Conservation (phyloP, 2,329 filamentous ascomycete genomes). For the Huntiella bhutanensis region DNA sequence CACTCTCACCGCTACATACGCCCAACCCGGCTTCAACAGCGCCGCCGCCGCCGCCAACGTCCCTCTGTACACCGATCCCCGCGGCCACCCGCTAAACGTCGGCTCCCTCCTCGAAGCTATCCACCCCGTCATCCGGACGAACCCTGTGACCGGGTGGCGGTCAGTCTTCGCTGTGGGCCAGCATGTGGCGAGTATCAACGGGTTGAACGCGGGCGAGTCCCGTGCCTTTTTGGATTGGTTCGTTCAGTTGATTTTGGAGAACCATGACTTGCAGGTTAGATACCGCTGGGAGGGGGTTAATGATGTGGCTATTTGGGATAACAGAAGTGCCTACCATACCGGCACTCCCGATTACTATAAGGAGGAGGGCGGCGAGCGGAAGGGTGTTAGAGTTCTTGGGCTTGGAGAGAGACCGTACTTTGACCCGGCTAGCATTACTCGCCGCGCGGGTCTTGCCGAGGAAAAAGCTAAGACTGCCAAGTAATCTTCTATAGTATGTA, state of each 20-base stretch:
- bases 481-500: too few species aligned
- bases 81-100: constrained; percentile 32
- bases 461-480: not conserved
- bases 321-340: constrained; percentile 34
- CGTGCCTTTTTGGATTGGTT: constrained; percentile 32
- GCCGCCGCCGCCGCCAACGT: constrained; percentile 27
- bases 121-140: constrained; percentile 37
- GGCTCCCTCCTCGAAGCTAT: constrained; percentile 28
- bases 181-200: constrained; percentile 32
- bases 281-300: constrained; percentile 25
- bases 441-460: constrained; percentile 12
- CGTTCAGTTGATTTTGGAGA: constrained; percentile 29
- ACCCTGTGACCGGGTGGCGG: constrained; percentile 40
- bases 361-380: constrained; percentile 25
- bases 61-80: constrained; percentile 25
- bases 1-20: constrained; percentile 34
- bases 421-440: constrained; percentile 24
- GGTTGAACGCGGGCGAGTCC: constrained; percentile 28
- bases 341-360: constrained; percentile 33
- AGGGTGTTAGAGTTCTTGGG: constrained; percentile 30
- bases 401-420: constrained; percentile 35
- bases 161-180: constrained; percentile 32
- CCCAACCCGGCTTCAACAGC: constrained; percentile 30
- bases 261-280: constrained; percentile 36
- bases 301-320: constrained; percentile 35